Conservation (phyloP, 2,329 filamentous ascomycete genomes). For the Phyllosticta capitalensis region DNA sequence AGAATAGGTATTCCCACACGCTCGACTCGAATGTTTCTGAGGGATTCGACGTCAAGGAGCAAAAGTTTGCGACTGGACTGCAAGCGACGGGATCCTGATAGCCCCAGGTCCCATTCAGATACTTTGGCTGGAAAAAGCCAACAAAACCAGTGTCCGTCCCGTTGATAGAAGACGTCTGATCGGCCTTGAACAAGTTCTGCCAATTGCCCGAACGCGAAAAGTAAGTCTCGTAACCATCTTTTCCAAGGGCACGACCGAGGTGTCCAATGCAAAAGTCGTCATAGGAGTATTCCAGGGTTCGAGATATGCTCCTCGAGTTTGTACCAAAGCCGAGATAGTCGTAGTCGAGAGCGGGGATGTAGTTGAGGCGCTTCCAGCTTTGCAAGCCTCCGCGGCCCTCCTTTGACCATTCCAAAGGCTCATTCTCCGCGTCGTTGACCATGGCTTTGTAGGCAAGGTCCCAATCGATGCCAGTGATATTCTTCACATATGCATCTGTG, state of each 20-base stretch:
- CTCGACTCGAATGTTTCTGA: constrained; percentile 65
- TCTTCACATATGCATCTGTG: constrained; percentile 61
- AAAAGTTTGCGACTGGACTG: constrained; percentile 23
- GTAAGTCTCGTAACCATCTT: constrained; percentile 49
- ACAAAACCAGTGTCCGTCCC: constrained; percentile 53
- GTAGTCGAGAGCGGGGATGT: constrained; percentile 31
- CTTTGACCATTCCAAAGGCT: constrained; percentile 30
- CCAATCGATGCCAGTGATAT: constrained; percentile 40
- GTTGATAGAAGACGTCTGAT: constrained; percentile 22
- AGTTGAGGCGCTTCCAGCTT: constrained; percentile 27
- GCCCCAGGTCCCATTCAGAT: constrained; percentile 57
- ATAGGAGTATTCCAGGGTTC: constrained; percentile 35
- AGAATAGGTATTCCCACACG: constrained; percentile 64
- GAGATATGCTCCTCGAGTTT: constrained; percentile 30
- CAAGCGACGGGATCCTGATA: constrained; percentile 51
- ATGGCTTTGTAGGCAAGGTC: constrained; percentile 28
- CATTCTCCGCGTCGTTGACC: constrained; percentile 30
- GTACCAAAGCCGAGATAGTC: constrained; percentile 35
- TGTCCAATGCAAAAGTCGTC: constrained; percentile 50
- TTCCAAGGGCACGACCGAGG: constrained; percentile 49
- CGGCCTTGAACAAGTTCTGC: constrained; percentile 52
- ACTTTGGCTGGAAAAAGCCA: constrained; percentile 63
- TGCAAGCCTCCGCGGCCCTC: constrained; percentile 29
- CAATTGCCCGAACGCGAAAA: constrained; percentile 52
- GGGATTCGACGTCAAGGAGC: constrained; percentile 32